phyloP scores from a whole-genome alignment of 805 yeast species.

The Priceomyces fermenticarens region DNA sequence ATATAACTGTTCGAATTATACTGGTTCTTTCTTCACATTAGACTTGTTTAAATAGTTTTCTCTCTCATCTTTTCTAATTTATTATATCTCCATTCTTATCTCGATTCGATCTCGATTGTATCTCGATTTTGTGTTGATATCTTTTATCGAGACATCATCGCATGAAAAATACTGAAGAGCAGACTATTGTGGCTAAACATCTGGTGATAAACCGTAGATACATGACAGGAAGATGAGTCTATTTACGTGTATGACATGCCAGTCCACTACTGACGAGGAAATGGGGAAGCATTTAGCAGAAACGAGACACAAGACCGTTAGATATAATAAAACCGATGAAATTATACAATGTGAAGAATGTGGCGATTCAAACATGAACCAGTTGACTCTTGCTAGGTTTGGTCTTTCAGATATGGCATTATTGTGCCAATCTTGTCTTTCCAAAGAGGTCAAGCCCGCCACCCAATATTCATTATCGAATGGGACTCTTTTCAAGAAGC shows the following conservation, averaged over 20 bases:
- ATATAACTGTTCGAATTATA: no score
- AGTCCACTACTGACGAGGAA: slow-evolving; percentile 28
- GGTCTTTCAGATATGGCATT: slow-evolving; percentile 55
- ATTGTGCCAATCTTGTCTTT: slow-evolving; percentile 45
- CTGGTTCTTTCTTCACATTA: no score
- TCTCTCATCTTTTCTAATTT: no score
- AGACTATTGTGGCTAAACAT: not conserved
- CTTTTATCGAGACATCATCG: no score
- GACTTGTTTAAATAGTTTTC: no score
- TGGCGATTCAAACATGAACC: slow-evolving; percentile 51
- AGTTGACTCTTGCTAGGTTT: slow-evolving; percentile 46
- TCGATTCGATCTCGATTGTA: no score
- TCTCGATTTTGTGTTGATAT: no score
- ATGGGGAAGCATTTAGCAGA: slow-evolving; percentile 51
- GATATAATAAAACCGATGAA: slow-evolving; percentile 33
- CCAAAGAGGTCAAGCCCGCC: slow-evolving; percentile 44
- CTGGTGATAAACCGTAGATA: not conserved
- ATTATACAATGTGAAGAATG: slow-evolving; percentile 55
- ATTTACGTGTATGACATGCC: slow-evolving; percentile 49
- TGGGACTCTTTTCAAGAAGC: slow-evolving; percentile 52
- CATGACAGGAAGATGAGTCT: slow-evolving; percentile 4
- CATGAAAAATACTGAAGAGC: not conserved
- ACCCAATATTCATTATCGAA: slow-evolving; percentile 51
- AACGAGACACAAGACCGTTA: slow-evolving; percentile 52
- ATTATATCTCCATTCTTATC: no score